Evolutionary conservation across 805 yeast genomes (phyloP).

Genomic region (Candida railenensis): DNA sequence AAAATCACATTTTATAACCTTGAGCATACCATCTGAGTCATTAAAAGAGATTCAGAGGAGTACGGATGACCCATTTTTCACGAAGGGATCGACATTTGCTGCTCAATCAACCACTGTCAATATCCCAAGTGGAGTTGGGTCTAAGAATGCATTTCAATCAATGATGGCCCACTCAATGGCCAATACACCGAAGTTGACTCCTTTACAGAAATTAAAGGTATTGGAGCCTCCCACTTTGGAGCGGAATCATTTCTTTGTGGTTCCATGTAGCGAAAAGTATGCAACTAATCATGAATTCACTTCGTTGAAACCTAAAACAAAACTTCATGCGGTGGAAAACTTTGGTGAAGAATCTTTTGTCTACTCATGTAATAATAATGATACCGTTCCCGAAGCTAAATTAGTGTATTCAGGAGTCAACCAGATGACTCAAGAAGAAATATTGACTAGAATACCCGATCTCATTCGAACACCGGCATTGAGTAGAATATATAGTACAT

Average conservation of each 20-base stretch:
- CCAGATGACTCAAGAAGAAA: background rate
- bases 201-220: constrained; percentile 29
- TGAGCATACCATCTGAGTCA: constrained; percentile 20
- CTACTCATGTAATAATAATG: background rate
- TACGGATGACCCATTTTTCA: constrained; percentile 13
- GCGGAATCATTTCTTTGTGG: constrained; percentile 32
- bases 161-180: constrained; percentile 38
- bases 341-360: background rate
- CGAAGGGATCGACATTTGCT: constrained; percentile 10
- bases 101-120: too few species aligned
- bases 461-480: background rate
- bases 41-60: constrained; percentile 9
- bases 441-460: background rate
- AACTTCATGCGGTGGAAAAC: too few species aligned
- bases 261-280: background rate
- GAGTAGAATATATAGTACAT: constrained; percentile 9
- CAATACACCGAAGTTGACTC: constrained; percentile 23
- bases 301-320: too few species aligned
- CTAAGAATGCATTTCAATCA: constrained; percentile 28
- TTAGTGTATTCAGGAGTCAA: background rate
- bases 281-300: too few species aligned
- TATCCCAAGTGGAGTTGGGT: background rate
- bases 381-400: background rate
- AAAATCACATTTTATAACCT: constrained; percentile 14
- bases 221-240: constrained; percentile 30